phyloP scores from a whole-genome alignment of 441 rosid genomes.

The Arabidopsis lyrata region DNA sequence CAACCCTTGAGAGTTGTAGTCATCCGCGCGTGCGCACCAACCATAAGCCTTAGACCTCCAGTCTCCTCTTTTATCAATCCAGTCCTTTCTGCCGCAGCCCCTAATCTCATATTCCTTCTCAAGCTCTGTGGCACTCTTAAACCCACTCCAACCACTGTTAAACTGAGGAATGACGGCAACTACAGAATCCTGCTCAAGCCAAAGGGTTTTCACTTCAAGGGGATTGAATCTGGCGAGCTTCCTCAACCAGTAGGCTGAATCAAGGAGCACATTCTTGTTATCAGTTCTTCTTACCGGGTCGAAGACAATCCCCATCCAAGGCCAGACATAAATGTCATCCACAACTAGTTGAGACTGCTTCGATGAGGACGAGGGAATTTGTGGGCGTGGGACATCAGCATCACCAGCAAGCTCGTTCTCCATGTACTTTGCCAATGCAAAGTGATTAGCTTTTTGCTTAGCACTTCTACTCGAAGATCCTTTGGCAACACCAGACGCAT shows the following conservation, averaged over 20 bases:
- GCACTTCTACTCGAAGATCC: conserved; percentile 76
- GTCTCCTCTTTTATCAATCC: conserved; percentile 48
- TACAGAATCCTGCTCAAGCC: conserved; percentile 48
- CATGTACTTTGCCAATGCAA: conserved; percentile 73
- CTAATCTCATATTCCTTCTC: conserved; percentile 62
- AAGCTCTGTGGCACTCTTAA: conserved; percentile 58
- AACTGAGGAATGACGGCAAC: conserved; percentile 65
- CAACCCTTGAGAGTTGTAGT: conserved; percentile 57
- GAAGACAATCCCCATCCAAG: conserved; percentile 80
- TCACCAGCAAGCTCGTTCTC: conserved; percentile 63
- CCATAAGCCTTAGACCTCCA: conserved; percentile 61
- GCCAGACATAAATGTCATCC: conserved; percentile 69
- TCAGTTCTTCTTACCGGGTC: conserved; percentile 47
- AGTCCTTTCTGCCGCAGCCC: conserved; percentile 59
- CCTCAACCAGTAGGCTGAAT: conserved; percentile 58
- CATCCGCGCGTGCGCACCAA: conserved; percentile 84
- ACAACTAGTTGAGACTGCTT: conserved; percentile 41
- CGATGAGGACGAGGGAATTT: conserved; percentile 31
- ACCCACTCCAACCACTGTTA: conserved; percentile 66
- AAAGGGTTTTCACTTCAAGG: conserved; percentile 54
- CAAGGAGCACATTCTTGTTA: conserved; percentile 40
- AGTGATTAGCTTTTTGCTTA: conserved; percentile 79
- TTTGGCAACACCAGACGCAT: conserved; percentile 83
- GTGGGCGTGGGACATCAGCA: conserved; percentile 45
- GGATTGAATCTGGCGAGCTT: conserved; percentile 67